Evolutionary conservation across 768 basidiomycete species (phyloP), one percentile per base, ranked within the genome.

Genomic region (Artomyces pyxidatus): DNA sequence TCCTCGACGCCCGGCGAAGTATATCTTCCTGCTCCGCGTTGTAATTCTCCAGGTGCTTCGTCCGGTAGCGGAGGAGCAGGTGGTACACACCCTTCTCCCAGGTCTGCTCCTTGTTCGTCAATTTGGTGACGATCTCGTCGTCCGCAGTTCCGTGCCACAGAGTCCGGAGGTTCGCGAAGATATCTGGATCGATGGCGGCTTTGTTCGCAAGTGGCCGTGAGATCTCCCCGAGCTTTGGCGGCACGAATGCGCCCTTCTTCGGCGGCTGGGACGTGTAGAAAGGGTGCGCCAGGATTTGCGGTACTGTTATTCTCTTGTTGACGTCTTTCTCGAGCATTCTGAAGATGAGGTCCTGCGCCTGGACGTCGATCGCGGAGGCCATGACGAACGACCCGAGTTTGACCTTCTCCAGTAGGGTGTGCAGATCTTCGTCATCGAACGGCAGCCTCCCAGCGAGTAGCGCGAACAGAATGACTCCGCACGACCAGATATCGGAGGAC

Each of bases 61-160:
- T 76, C 38, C 93, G 80, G 67, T 96, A 97, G 54, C 80, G 81
- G 47, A 85, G 72, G n/a, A 99, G 74, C 4, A 97, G 69, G 60
- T 88, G 83, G 65, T 99, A 99, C 42, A 98, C 88, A 0, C 89
- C 90, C 67, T 99, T 97, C 64, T 98, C 91, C 88, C 91, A 94
- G 25, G 86, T 94, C 44, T 81, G 81, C 48, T 83, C 79, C 45
- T 69, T 59, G 58, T 74, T 81, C 61, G 67, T 73, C 58, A 99
- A 70, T 46, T 77, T 81, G 42, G 76, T 72, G 42, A 82, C 71
- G 47, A 98, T 81, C 26, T 85, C 81, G 9, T 77, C 75, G 47
- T 94, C 89, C 2, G 81, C 68, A 1, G 80, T 78, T 8, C 79
- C 88, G 49, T 85, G 81, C 93, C 93, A 99, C n/a, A 99, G 73